Percentiles rank a stretch among this genome's conserved stretches.
phyloP scores from a whole-genome alignment of 2,329 filamentous ascomycete genomes.

The Penicillium polonicum region DNA sequence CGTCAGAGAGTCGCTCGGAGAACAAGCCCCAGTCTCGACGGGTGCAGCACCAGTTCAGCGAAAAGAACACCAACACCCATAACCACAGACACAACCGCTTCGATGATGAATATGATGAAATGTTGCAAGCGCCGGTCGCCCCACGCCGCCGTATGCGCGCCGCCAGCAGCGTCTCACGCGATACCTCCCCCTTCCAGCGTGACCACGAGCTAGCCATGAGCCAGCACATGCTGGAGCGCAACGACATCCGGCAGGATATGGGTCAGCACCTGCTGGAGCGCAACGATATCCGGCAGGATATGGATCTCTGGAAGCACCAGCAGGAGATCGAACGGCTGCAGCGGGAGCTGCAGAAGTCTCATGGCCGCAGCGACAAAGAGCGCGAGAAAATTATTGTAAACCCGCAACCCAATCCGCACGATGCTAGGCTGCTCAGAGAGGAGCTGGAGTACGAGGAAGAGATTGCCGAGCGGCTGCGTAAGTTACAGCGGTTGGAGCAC shows the following conservation, averaged over 20 bases:
- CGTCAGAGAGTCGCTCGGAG: slow-evolving; percentile 28
- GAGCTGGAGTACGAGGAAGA: slow-evolving; percentile 48
- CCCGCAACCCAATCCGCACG: slow-evolving; percentile 22
- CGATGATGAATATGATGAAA: slow-evolving; percentile 27
- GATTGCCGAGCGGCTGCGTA: slow-evolving; percentile 39
- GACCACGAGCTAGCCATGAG: slow-evolving; percentile 37
- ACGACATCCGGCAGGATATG: slow-evolving; percentile 32
- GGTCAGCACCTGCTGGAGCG: slow-evolving; percentile 36
- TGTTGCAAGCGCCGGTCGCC: neutral
- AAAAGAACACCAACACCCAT: neutral
- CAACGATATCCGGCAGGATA: slow-evolving; percentile 35
- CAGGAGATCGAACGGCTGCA: slow-evolving; percentile 39
- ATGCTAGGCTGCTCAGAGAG: slow-evolving; percentile 33
- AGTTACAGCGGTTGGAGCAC: slow-evolving; percentile 38
- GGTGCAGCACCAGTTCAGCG: slow-evolving; percentile 20
- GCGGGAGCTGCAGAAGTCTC: slow-evolving; percentile 32
- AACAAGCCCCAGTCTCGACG: slow-evolving; percentile 29
- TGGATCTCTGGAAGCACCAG: slow-evolving; percentile 37
- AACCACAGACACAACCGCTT: slow-evolving; percentile 16
- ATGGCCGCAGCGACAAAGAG: slow-evolving; percentile 10
- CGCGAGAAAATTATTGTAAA: slow-evolving; percentile 4
- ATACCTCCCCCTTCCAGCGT: slow-evolving; percentile 29
- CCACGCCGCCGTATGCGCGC: slow-evolving; percentile 23
- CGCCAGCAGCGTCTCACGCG: slow-evolving; percentile 26
- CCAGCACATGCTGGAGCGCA: slow-evolving; percentile 36